These are phyloP conservation scores for Echinosphaeria canescens DNA, from an alignment of 2,329 filamentous ascomycete species.

Conservation along the genomic window DNA sequence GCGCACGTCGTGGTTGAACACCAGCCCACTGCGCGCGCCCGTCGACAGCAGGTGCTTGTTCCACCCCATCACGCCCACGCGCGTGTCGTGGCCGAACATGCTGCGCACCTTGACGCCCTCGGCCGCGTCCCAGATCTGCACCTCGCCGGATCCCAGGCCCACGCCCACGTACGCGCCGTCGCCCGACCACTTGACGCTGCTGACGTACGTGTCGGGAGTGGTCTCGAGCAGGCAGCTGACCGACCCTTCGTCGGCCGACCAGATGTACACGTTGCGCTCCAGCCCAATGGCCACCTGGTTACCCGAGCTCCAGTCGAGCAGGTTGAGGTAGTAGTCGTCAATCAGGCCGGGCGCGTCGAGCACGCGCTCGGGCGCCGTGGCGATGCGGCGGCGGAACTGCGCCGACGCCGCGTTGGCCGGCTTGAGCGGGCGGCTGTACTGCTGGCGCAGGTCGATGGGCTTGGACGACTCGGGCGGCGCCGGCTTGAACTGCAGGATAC, in stretches of 20 bases:
- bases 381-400: slow-evolving; percentile 78
- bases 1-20: slow-evolving; percentile 97
- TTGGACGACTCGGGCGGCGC: slow-evolving; percentile 95
- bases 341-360: slow-evolving; percentile 89
- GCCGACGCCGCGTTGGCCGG: slow-evolving; percentile 50
- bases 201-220: slow-evolving; percentile 78
- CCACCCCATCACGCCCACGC: slow-evolving; percentile 97
- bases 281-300: slow-evolving; percentile 98
- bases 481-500: slow-evolving; percentile 96
- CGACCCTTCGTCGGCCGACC: slow-evolving; percentile 85
- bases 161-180: slow-evolving; percentile 94
- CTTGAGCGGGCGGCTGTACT: slow-evolving; percentile 95
- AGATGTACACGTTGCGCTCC: slow-evolving; percentile 93
- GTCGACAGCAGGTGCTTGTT: slow-evolving; percentile 96
- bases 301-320: slow-evolving; percentile 92
- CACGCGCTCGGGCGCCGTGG: slow-evolving; percentile 87
- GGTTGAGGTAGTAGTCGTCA: slow-evolving; percentile 97
- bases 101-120: slow-evolving; percentile 90
- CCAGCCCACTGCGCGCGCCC: slow-evolving; percentile 79
- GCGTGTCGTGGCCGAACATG: slow-evolving; percentile 95
- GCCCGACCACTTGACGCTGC: slow-evolving; percentile 96
- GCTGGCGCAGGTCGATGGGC: slow-evolving; percentile 89
- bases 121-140: slow-evolving; percentile 98
- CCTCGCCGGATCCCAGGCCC: slow-evolving; percentile 83
- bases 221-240: slow-evolving; percentile 83